Percentiles rank a stretch among this genome's conserved stretches.
These are phyloP conservation scores for Moesziomyces aphidis DNA, from an alignment of 1,284 basidiomycete genomes.

Conservation along the genomic window DNA sequence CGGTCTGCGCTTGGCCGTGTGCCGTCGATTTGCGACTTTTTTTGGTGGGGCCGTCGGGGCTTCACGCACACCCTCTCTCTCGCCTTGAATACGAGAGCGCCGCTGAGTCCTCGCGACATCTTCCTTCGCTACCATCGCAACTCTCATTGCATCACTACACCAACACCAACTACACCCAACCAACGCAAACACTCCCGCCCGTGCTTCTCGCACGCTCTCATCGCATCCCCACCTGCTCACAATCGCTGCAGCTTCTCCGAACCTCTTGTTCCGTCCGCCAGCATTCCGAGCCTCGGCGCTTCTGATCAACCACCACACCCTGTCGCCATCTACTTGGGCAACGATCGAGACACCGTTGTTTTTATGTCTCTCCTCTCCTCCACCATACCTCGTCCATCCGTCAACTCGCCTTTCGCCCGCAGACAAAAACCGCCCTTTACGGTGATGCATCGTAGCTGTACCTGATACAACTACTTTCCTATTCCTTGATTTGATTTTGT, in stretches of 20 bases:
- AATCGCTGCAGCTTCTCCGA: not conserved
- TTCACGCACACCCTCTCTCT: too few species aligned
- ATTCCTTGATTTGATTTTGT: not conserved
- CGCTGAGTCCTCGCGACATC: not conserved
- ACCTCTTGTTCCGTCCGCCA: not conserved
- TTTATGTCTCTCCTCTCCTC: slow-evolving; percentile 52
- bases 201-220: not conserved
- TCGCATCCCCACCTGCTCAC: not conserved
- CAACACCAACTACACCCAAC: not conserved
- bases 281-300: not conserved
- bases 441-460: slow-evolving; percentile 46
- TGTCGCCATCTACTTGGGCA: slow-evolving; percentile 17
- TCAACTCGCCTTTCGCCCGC: slow-evolving; percentile 46
- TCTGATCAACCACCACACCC: not conserved
- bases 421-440: slow-evolving; percentile 51
- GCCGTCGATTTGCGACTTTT: too few species aligned
- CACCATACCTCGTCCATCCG: slow-evolving; percentile 51
- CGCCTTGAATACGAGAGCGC: too few species aligned
- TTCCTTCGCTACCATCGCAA: not conserved
- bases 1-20: too few species aligned
- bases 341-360: slow-evolving; percentile 26
- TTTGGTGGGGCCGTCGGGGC: too few species aligned
- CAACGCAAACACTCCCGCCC: too few species aligned
- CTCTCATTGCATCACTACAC: not conserved
- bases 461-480: slow-evolving; percentile 32